A percentile compares a stretch with the other conserved stretches of the same genome.
phyloP scores from a whole-genome alignment of 1,139 yeast species.

The Yarrowia galli region DNA sequence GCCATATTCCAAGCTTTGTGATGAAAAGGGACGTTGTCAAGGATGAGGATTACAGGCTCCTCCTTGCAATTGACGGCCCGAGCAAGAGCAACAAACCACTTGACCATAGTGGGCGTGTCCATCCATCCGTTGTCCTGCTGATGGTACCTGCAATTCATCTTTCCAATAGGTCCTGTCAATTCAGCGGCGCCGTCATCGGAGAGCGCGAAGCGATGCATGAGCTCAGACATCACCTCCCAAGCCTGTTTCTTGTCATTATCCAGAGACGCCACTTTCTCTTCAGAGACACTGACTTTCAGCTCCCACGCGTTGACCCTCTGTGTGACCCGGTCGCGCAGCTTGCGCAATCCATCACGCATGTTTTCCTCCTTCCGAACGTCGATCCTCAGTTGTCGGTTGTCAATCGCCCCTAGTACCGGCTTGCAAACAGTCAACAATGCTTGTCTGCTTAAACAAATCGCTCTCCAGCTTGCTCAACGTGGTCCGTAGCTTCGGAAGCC shows the following conservation, averaged over 20 bases:
- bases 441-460: no score
- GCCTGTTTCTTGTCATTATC: not conserved
- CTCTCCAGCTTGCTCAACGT: no score
- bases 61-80: not conserved
- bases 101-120: not conserved
- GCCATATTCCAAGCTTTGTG: not conserved
- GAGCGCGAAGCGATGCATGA: not conserved
- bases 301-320: not conserved
- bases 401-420: no score
- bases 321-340: not conserved
- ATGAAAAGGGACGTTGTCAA: not conserved
- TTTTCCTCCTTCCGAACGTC: not conserved
- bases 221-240: not conserved
- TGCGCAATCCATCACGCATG: not conserved
- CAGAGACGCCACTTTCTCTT: not conserved
- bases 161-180: not conserved
- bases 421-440: no score
- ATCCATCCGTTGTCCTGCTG: not conserved
- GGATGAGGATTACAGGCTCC: not conserved
- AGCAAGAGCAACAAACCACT: not conserved
- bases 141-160: not conserved
- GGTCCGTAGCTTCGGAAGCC: not conserved
- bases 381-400: not conserved
- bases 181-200: not conserved
- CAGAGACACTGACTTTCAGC: not conserved